These are phyloP conservation scores for Podosphaera fusca DNA, from an alignment of 2,329 filamentous ascomycete species.

Conservation along the genomic window DNA sequence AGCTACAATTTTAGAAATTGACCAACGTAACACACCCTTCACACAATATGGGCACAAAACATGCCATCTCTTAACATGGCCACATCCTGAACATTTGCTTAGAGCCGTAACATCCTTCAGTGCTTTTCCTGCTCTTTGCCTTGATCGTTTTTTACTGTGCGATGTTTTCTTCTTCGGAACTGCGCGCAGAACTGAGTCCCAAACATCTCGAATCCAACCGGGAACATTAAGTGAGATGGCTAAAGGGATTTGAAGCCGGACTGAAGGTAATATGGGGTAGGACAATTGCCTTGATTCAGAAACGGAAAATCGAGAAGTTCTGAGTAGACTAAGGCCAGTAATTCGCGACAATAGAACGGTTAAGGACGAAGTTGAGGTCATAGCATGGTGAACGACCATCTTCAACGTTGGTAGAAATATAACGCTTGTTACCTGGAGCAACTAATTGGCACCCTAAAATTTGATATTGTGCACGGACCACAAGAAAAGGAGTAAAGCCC, in stretches of 20 bases:
- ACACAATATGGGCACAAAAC: conserved; percentile 74
- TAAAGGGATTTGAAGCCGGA: conserved; percentile 35
- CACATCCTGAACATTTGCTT: conserved; percentile 77
- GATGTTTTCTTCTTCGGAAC: conserved; percentile 99
- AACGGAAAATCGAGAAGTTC: conserved; percentile 21
- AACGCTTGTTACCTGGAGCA: too few species aligned
- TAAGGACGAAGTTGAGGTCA: conserved; percentile 18
- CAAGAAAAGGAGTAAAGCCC: too few species aligned
- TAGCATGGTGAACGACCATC: conserved; percentile 24
- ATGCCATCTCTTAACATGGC: conserved; percentile 70
- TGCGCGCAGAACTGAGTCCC: conserved; percentile 77
- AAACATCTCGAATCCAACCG: conserved; percentile 55
- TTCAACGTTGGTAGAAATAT: conserved; percentile 5
- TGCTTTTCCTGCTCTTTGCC: conserved; percentile 88
- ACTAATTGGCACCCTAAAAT: too few species aligned
- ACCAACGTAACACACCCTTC: conserved; percentile 33
- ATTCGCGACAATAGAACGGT: conserved; percentile 33
- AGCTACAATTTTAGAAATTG: background rate
- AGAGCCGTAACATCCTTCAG: conserved; percentile 73
- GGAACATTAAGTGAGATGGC: conserved; percentile 38
- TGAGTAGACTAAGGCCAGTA: conserved; percentile 20
- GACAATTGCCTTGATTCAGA: conserved; percentile 24
- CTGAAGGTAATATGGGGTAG: conserved; percentile 26
- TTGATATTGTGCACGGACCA: too few species aligned
- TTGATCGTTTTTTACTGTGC: conserved; percentile 78